These are phyloP conservation scores for Nakazawaea wyomingensis DNA, from an alignment of 805 yeast genomes.

Conservation along the genomic window DNA sequence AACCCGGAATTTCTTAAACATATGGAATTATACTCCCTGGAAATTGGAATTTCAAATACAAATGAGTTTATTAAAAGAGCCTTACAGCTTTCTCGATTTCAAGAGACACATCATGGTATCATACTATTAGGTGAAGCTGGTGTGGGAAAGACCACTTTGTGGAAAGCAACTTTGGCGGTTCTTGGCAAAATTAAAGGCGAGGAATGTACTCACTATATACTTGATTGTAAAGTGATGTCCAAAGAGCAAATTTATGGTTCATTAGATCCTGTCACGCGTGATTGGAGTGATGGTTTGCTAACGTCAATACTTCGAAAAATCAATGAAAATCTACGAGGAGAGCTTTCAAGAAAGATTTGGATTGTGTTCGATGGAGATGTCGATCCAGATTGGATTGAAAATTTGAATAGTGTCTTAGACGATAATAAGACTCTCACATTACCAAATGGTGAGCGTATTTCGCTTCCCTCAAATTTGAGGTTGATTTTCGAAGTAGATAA, in stretches of 20 bases:
- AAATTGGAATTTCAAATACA: constrained; percentile 28
- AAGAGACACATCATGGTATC: constrained; percentile 64
- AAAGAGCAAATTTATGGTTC: constrained; percentile 67
- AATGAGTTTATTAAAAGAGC: constrained; percentile 49
- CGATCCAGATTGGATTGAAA: constrained; percentile 93
- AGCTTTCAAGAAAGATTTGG: constrained; percentile 55
- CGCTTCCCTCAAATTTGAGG: constrained; percentile 57
- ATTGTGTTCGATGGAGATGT: constrained; percentile 87
- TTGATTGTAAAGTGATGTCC: constrained; percentile 73
- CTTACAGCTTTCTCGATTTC: constrained; percentile 57
- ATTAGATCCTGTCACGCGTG: constrained; percentile 72
- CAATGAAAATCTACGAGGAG: constrained; percentile 53
- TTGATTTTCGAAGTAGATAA: constrained; percentile 74
- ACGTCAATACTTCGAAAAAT: constrained; percentile 61
- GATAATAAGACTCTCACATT: constrained; percentile 78
- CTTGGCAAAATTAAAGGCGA: constrained; percentile 28
- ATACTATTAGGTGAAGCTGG: constrained; percentile 79
- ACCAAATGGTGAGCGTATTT: constrained; percentile 84
- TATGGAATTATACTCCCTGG: constrained; percentile 24
- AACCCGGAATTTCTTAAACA: constrained; percentile 22
- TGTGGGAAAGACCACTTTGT: constrained; percentile 61
- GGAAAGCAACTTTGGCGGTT: constrained; percentile 44
- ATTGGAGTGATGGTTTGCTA: constrained; percentile 88
- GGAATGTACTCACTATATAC: constrained; percentile 35
- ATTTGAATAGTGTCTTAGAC: constrained; percentile 83